Conservation (phyloP, 306 rosid genomes). For the Gastrolobium bilobum region DNA sequence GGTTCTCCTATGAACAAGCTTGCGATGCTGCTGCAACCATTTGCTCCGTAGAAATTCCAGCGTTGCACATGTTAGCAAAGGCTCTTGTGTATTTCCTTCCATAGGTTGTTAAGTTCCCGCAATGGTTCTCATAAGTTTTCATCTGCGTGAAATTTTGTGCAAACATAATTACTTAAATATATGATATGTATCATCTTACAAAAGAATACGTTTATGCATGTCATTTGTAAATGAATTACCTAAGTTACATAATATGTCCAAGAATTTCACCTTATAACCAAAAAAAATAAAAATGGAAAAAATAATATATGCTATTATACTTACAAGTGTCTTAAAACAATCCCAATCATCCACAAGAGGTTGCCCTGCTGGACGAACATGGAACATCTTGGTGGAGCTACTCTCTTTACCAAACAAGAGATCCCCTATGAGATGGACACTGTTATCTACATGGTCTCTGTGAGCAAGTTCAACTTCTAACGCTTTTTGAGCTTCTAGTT, state of each 20-base stretch:
- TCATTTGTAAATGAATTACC: too few species aligned
- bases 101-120: conserved; percentile 45
- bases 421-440: conserved; percentile 48
- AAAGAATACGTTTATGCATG: too few species aligned
- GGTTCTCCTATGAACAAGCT: conserved; percentile 49
- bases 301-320: not conserved
- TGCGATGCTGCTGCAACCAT: conserved; percentile 45
- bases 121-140: conserved; percentile 46
- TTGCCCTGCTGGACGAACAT: conserved; percentile 59
- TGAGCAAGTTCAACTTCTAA: conserved; percentile 49
- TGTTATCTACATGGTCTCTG: conserved; percentile 53
- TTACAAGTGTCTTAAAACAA: conserved; percentile 66
- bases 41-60: conserved; percentile 39
- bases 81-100: conserved; percentile 49
- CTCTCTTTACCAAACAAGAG: conserved; percentile 59
- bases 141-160: conserved; percentile 25
- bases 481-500: conserved; percentile 55
- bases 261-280: not conserved
- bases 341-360: conserved; percentile 78
- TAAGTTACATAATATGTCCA: not conserved
- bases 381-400: conserved; percentile 35
- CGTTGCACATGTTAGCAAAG: conserved; percentile 57
- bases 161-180: not conserved
- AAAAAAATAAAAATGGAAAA: not conserved
- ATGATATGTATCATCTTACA: not conserved